phyloP scores from a whole-genome alignment of 208 protist genomes.

The Naegleria fowleri region DNA sequence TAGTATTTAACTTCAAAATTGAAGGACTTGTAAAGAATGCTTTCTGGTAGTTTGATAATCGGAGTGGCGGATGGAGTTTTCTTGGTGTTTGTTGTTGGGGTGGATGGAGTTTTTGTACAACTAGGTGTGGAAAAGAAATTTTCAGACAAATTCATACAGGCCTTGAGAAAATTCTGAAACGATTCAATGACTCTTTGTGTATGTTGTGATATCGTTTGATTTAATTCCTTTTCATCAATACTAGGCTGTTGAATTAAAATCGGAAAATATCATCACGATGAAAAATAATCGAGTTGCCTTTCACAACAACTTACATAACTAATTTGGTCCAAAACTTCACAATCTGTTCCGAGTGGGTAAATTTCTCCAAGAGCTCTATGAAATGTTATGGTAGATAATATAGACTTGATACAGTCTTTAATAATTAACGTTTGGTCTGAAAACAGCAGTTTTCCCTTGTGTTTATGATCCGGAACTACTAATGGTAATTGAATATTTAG shows the following conservation, averaged over 20 bases:
- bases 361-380: neutral
- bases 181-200: neutral
- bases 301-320: neutral
- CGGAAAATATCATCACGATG: neutral
- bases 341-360: neutral
- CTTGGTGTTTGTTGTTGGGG: no score
- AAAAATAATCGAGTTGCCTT: neutral
- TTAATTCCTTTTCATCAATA: slow-evolving; percentile 6
- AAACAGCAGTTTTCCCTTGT: neutral
- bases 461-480: neutral
- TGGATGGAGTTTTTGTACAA: neutral
- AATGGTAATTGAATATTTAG: neutral
- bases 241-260: neutral
- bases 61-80: neutral
- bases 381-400: neutral
- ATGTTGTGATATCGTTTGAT: neutral
- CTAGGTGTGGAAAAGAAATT: neutral
- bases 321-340: neutral
- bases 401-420: neutral
- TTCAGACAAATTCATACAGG: neutral
- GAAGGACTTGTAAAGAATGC: neutral
- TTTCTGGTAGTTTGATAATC: neutral
- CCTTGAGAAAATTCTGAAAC: neutral
- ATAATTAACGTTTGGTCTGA: neutral
- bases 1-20: neutral